phyloP scores from a whole-genome alignment of 805 yeast genomes.

The Candida vartiovaarae region DNA sequence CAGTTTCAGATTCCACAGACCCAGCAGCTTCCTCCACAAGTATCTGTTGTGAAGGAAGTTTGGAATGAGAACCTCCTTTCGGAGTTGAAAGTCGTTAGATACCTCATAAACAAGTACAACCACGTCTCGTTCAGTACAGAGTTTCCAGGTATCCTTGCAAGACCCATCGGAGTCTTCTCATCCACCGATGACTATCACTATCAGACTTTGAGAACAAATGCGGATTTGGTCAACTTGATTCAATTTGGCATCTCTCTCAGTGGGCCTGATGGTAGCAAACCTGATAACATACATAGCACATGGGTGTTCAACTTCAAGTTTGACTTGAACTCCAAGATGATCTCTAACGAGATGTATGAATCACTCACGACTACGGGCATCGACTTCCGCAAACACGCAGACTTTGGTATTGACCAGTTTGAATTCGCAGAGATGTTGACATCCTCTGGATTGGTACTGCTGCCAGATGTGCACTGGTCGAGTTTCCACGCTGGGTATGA shows the following conservation, averaged over 20 bases:
- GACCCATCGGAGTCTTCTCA: constrained; percentile 92
- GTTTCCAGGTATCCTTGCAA: constrained; percentile 91
- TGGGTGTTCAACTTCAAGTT: constrained; percentile 95
- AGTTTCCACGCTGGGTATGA: constrained; percentile 95
- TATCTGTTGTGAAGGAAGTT: constrained; percentile 48
- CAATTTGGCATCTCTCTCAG: constrained; percentile 79
- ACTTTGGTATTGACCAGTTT: constrained; percentile 69
- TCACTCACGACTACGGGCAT: constrained; percentile 76
- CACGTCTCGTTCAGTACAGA: constrained; percentile 76
- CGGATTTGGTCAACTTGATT: constrained; percentile 77
- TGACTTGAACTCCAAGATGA: constrained; percentile 75
- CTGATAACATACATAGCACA: constrained; percentile 63
- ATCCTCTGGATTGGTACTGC: constrained; percentile 78
- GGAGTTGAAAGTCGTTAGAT: constrained; percentile 57
- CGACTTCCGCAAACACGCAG: constrained; percentile 67
- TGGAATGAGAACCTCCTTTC: constrained; percentile 65
- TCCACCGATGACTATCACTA: constrained; percentile 90
- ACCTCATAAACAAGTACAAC: constrained; percentile 48
- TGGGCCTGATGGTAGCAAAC: constrained; percentile 62
- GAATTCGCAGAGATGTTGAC: constrained; percentile 80
- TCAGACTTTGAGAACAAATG: constrained; percentile 88
- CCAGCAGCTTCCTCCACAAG: constrained; percentile 9
- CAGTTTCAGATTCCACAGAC: constrained; percentile 19
- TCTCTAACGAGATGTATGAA: constrained; percentile 76
- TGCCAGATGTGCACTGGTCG: constrained; percentile 67